Percentiles rank a stretch among this genome's conserved stretches.
Evolutionary conservation across 768 basidiomycete genomes (phyloP).

Genomic region (Lanmaoa rubissima): DNA sequence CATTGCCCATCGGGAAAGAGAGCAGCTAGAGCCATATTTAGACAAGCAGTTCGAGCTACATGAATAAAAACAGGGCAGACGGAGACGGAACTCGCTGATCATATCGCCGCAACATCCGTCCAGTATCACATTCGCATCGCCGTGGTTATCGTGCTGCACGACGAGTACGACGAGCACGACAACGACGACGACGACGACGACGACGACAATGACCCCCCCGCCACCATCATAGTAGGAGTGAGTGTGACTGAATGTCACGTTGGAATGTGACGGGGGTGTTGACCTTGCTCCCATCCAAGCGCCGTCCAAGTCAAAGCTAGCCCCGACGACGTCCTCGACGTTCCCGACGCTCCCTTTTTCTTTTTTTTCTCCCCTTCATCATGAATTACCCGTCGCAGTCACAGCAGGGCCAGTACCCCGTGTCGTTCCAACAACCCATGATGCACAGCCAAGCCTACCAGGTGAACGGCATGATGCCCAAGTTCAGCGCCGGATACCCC

Average conservation of each 20-base stretch:
- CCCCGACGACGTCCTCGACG: not conserved
- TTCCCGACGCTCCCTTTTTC: not conserved
- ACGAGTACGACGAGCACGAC: not conserved
- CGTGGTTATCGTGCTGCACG: not conserved
- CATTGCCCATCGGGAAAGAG: conserved; percentile 64
- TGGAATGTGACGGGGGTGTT: conserved; percentile 20
- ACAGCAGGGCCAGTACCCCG: conserved; percentile 26
- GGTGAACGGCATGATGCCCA: conserved; percentile 11
- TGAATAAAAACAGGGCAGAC: conserved; percentile 1
- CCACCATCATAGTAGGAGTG: conserved; percentile 10
- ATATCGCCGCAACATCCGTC: not conserved
- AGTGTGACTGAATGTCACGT: conserved; percentile 31
- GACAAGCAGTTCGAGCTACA: not conserved
- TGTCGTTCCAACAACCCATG: conserved; percentile 22
- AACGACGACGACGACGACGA: not conserved
- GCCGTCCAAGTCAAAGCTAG: not conserved
- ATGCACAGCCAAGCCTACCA: conserved; percentile 20
- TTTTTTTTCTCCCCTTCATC: not conserved
- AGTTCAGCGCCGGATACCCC: conserved; percentile 16
- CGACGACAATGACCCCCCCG: not conserved
- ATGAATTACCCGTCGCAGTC: conserved; percentile 26
- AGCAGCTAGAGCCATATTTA: conserved; percentile 3
- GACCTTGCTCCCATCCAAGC: conserved; percentile 7
- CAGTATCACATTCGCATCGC: not conserved
- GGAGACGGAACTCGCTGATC: conserved; percentile 1